Evolutionary conservation across 2,329 filamentous ascomycete species (phyloP).

Genomic region (Alternaria rosae): DNA sequence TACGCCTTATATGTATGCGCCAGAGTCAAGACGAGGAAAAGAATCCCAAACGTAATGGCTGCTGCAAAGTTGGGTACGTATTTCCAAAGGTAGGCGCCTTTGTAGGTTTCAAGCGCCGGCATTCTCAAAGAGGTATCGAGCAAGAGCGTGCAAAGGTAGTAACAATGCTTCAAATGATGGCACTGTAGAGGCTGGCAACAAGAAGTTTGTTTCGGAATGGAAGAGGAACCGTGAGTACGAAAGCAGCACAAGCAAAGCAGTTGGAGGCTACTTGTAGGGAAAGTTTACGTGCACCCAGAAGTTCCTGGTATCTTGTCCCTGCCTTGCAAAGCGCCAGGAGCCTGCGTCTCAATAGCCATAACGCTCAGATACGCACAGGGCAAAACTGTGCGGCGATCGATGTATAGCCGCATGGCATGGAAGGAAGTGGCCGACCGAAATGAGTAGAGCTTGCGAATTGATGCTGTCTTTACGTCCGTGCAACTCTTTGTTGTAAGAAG

Average conservation of each 20-base stretch:
- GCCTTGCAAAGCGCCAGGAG: background rate
- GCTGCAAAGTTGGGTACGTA: conserved; percentile 56
- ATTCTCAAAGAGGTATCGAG: background rate
- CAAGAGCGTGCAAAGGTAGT: background rate
- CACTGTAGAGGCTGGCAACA: background rate
- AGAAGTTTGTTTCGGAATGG: background rate
- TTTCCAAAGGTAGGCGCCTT: conserved; percentile 26
- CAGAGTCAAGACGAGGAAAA: conserved; percentile 54
- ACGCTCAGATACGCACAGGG: background rate
- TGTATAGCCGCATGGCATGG: background rate
- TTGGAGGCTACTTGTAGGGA: background rate
- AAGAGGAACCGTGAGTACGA: background rate
- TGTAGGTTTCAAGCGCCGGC: conserved; percentile 17
- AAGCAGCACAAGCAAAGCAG: background rate
- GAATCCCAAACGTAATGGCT: conserved; percentile 55
- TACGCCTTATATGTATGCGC: conserved; percentile 54
- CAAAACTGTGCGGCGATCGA: background rate
- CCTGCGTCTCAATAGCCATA: background rate
- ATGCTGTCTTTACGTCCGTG: background rate
- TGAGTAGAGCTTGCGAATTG: background rate
- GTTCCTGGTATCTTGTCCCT: background rate
- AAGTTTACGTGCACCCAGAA: background rate
- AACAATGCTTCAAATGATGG: background rate
- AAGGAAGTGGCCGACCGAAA: background rate
- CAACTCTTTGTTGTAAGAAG: background rate